A percentile compares a stretch with the other conserved stretches of the same genome.
Conservation (phyloP, 306 rosid species). For the Hippophae gyantsensis region DNA sequence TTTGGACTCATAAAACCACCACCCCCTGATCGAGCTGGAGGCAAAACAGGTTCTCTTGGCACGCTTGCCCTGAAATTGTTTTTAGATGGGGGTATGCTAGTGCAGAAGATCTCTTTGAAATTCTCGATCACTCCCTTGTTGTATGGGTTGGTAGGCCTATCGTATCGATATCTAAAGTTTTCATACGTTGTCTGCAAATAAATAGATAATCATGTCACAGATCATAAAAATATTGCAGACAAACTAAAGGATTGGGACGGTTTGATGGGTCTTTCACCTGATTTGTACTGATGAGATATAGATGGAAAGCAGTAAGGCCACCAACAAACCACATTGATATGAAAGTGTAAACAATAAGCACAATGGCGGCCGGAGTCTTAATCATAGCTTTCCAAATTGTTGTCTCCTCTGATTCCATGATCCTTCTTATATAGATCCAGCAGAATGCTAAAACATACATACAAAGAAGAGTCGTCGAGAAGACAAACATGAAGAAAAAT, state of each 20-base stretch:
- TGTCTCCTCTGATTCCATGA: conserved; percentile 54
- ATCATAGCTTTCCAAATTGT: conserved; percentile 90
- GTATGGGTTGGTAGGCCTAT: conserved; percentile 67
- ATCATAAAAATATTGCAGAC: conserved; percentile 7
- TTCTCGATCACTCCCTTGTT: conserved; percentile 66
- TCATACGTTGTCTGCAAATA: conserved; percentile 80
- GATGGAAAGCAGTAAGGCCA: conserved; percentile 97
- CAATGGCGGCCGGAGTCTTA: conserved; percentile 92
- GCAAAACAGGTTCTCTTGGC: conserved; percentile 62
- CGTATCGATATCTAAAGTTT: conserved; percentile 89
- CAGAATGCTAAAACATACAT: conserved; percentile 85
- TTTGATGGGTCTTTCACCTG: conserved; percentile 43
- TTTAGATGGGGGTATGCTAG: conserved; percentile 53
- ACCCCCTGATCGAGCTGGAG: conserved; percentile 52
- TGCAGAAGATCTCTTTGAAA: conserved; percentile 80
- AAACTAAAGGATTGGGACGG: conserved; percentile 5
- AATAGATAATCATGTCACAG: not conserved
- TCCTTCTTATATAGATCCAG: conserved; percentile 86
- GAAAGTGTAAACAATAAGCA: conserved; percentile 79
- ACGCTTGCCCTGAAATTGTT: conserved; percentile 77
- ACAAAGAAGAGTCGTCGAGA: conserved; percentile 90
- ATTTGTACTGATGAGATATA: conserved; percentile 86
- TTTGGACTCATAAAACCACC: conserved; percentile 87
- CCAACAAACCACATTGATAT: conserved; percentile 98
- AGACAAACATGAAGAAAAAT: conserved; percentile 98